These are phyloP conservation scores for Coemansia sp. DNA, from an alignment of 192 early-diverging fungal genomes.

Conservation along the genomic window DNA sequence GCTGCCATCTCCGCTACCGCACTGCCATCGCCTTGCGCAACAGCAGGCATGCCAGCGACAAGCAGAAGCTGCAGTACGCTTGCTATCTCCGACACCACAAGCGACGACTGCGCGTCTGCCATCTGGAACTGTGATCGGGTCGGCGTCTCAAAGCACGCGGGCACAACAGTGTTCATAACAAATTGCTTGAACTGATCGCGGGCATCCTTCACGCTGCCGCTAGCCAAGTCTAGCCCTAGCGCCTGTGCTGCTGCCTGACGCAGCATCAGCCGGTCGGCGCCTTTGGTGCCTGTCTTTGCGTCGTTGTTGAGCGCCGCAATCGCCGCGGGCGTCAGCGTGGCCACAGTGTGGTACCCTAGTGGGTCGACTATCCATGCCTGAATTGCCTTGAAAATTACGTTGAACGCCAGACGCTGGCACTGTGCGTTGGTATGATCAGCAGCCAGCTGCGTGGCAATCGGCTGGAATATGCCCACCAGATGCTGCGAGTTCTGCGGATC, in stretches of 20 bases:
- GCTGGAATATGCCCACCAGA: constrained; percentile 37
- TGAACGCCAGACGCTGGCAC: constrained; percentile 49
- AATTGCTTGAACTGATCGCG: constrained; percentile 66
- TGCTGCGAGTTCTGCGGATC: constrained; percentile 62
- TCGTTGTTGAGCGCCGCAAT: constrained; percentile 27
- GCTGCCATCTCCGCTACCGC: constrained; percentile 17
- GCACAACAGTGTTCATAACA: constrained; percentile 70
- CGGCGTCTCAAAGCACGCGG: constrained; percentile 78
- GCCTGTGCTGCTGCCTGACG: constrained; percentile 32
- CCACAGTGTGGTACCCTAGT: constrained; percentile 43
- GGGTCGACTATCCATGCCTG: constrained; percentile 53
- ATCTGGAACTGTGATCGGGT: constrained; percentile 70
- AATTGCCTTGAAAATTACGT: constrained; percentile 35
- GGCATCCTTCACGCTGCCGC: constrained; percentile 19
- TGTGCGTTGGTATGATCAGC: constrained; percentile 26
- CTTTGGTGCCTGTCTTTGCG: not conserved
- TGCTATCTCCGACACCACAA: constrained; percentile 61
- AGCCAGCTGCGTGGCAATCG: constrained; percentile 37
- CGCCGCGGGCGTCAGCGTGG: constrained; percentile 40
- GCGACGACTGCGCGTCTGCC: constrained; percentile 69
- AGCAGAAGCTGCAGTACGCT: constrained; percentile 55
- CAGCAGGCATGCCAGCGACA: constrained; percentile 28
- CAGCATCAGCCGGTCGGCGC: constrained; percentile 9
- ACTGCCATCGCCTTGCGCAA: constrained; percentile 31
- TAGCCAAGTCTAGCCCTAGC: constrained; percentile 27